Evolutionary conservation across 1,284 basidiomycete species (phyloP).

Genomic region (Irpex sp.): DNA sequence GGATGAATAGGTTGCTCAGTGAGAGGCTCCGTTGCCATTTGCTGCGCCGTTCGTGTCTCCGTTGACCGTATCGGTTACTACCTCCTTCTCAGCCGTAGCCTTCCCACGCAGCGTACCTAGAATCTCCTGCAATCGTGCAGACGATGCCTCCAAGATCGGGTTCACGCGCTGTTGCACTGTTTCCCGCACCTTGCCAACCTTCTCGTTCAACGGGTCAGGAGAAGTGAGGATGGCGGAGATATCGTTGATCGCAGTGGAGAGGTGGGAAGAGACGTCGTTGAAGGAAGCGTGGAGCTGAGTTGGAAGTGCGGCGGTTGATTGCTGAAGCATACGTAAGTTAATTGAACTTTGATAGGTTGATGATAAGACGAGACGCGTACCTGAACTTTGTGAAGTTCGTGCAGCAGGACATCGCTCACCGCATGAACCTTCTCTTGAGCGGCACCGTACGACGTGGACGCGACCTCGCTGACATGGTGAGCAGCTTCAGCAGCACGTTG

Average conservation of each 20-base stretch:
- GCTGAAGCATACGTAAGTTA: slow-evolving; percentile 17
- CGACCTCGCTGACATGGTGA: slow-evolving; percentile 54
- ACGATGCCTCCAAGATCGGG: slow-evolving; percentile 48
- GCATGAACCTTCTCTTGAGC: slow-evolving; percentile 46
- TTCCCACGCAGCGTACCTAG: slow-evolving; percentile 26
- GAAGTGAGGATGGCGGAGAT: slow-evolving; percentile 49
- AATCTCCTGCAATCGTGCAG: slow-evolving; percentile 29
- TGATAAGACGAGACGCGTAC: slow-evolving; percentile 15
- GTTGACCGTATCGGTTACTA: neutral
- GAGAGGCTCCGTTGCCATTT: slow-evolving; percentile 5
- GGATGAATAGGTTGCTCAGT: neutral
- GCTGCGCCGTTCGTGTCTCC: slow-evolving; percentile 17
- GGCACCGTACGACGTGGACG: slow-evolving; percentile 46
- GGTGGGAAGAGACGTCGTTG: slow-evolving; percentile 39
- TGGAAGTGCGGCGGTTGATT: slow-evolving; percentile 52
- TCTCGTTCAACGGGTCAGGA: slow-evolving; percentile 56
- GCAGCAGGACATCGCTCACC: slow-evolving; percentile 61
- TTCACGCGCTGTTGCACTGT: slow-evolving; percentile 56
- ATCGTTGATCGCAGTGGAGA: slow-evolving; percentile 47
- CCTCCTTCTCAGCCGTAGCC: slow-evolving; percentile 21
- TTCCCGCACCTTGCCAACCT: slow-evolving; percentile 49
- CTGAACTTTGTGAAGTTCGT: slow-evolving; percentile 63
- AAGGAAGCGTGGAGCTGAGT: slow-evolving; percentile 52
- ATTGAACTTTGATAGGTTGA: neutral
- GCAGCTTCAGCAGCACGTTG: slow-evolving; percentile 69